Base-by-base conservation (phyloP, 768 basidiomycete genomes). In the Obba rivulosa region DNA sequence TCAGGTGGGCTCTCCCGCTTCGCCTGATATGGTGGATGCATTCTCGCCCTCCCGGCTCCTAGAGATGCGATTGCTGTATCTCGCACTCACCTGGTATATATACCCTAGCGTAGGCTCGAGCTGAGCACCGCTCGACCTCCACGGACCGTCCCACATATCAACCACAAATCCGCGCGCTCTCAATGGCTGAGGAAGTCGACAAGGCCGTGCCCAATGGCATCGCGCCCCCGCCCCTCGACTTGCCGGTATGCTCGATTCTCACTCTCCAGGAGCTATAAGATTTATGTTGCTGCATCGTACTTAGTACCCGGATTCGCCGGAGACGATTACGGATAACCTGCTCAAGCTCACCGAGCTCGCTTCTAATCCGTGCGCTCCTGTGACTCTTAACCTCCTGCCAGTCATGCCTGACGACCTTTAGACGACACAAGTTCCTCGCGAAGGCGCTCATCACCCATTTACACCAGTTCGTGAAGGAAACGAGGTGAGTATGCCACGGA, bases 401-500 rank as follows among this genome's bases (percentile, higher is more conserved):
- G 22, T 34, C 39, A 23, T 25, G 48, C 50, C 37, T 46, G 13
- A n/a, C 34, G 25, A 4, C 34, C 18, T 3, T 40, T 54, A 73
- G 73, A 28, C 71, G 79, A 13, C 59, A 58, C 46, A 72, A 63
- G 51, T 76, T 80, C 63, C 62, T 81, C 48, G 70, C 74, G 49
- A 64, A 73, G 57, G 69, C 63, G 24, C 67, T 89, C 66, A 61
- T 85, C 45, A 74, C 70, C 23, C 87, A 92, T 60, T 52, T 92
- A 8, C 90, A 92, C 60, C 75, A 79, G 34, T 88, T 89, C 54
- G 70, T 88, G 20, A 73, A 71, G 38, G 89, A 91, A 64, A 85
- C 86, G 1, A 75, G 79, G 78, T 74, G 20, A 34, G 71, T 59
- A 4, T 28, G 3, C n/a, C 18, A 8, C 38, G 8, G 9, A 8